Evolutionary conservation across 306 rosid genomes (phyloP).

Genomic region (Citrullus mucosospermus): DNA sequence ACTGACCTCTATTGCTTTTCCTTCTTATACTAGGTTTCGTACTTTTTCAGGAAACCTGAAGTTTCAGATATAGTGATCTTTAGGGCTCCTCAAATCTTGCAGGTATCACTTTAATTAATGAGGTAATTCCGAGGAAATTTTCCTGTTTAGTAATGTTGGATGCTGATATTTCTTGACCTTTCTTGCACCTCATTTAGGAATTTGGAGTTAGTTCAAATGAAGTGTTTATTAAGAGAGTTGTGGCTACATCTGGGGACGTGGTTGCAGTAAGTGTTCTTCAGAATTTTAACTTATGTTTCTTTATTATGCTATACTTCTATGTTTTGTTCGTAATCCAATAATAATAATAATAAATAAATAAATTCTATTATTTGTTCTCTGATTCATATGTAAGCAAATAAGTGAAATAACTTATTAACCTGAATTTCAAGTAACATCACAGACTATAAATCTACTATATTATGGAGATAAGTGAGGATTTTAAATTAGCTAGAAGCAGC

Average conservation of each 20-base stretch:
- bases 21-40: slow-evolving; percentile 51
- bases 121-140: not conserved
- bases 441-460: not conserved
- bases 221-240: slow-evolving; percentile 72
- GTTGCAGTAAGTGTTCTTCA: slow-evolving; percentile 47
- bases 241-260: slow-evolving; percentile 79
- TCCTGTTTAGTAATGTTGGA: not conserved
- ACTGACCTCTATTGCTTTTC: slow-evolving; percentile 8
- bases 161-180: not conserved
- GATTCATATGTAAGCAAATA: not conserved
- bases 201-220: slow-evolving; percentile 51
- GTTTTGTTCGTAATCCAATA: not conserved
- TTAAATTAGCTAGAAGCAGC: not conserved
- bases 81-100: slow-evolving; percentile 62
- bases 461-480: not conserved
- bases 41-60: slow-evolving; percentile 69
- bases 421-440: not conserved
- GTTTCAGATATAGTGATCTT: slow-evolving; percentile 92
- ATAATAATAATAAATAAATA: not conserved
- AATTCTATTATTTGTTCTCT: not conserved
- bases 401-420: not conserved
- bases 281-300: not conserved
- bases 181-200: slow-evolving; percentile 26
- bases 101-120: slow-evolving; percentile 28
- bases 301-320: not conserved